phyloP scores from a whole-genome alignment of 73 alveolate genomes.

The Tetrahymena malaccensis region DNA sequence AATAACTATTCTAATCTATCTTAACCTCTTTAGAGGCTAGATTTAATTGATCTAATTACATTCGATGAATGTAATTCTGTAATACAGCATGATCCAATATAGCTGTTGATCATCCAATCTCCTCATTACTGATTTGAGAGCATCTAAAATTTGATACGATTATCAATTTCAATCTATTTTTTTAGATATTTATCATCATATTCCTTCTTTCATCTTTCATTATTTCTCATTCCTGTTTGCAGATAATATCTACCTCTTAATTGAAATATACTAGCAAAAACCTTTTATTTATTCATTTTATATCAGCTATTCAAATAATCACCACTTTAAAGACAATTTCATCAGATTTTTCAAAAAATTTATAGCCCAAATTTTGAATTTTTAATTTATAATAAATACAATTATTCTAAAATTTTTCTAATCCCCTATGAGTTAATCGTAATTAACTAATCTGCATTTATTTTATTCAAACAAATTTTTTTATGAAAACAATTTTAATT shows the following conservation, averaged over 20 bases:
- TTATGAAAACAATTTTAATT: too few relatives aligned
- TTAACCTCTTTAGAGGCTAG: neutral
- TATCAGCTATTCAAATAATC: neutral
- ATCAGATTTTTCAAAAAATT: neutral
- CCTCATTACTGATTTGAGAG: neutral
- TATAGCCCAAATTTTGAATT: neutral
- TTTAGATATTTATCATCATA: neutral
- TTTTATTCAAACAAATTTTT: too few relatives aligned
- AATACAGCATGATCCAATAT: neutral
- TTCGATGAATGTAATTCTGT: neutral
- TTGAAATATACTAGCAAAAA: neutral
- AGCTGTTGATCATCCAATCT: neutral
- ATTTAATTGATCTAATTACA: neutral
- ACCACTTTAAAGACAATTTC: neutral
- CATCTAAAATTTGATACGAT: neutral
- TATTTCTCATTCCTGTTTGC: neutral
- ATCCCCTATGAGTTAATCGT: neutral
- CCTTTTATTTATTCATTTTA: neutral
- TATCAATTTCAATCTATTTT: neutral
- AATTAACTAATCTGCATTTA: too few relatives aligned
- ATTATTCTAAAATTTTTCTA: neutral
- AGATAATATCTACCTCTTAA: neutral
- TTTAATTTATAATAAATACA: neutral
- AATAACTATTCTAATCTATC: neutral
- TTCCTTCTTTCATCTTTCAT: neutral